Base-by-base conservation (phyloP, 1,139 yeast species). In the Blastobotrys proliferans region DNA sequence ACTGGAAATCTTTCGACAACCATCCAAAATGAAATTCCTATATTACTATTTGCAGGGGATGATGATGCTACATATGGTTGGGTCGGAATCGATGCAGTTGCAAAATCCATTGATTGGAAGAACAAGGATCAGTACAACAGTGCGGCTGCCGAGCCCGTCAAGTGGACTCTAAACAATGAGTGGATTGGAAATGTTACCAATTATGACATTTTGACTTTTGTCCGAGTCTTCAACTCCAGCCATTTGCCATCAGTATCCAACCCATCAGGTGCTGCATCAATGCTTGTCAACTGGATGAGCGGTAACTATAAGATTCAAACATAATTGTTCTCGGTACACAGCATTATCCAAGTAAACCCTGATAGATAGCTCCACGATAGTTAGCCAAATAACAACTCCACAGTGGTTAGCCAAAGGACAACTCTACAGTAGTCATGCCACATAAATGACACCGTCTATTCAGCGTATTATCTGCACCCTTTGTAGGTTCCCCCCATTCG, bases 1-100 rank as follows among this genome's bases (percentile, higher is more conserved):
- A 88, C 81, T 57, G 76, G 70, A 40, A 70, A 55, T 84, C 85
- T 8, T 78, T 77, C 73, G 81, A 79, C 47, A 72, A 71, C 43
- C 9, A 66, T 83, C 46, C 79, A 81, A 34, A 61, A 69, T 46
- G 76, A 72, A 4, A 62, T 83, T 33, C 94, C 94, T 6, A 85
- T 83, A 11, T 72, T 84, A 60, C 70, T 84, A 46, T 84, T 83
- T 57, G 92, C 92, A 9, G 95, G 95, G 57, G 94, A 85, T 65
- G 82, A 83, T 63, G 95, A 84, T 63, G 83, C 76, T 61, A 83
- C 84, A 51, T 84, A 94, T 68, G 84, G 84, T 67, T 84, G 94
- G 94, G 70, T 84, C 55, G 95, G 94, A 47, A 83, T 82, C 64
- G 73, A 74, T 57, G 90, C 81, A 3, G 83, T 94, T 88, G 69